Evolutionary conservation across 225 moss, liverwort and hornwort genomes (phyloP), one percentile per base, ranked within the genome.

Genomic region (Sphagnum contortum): DNA sequence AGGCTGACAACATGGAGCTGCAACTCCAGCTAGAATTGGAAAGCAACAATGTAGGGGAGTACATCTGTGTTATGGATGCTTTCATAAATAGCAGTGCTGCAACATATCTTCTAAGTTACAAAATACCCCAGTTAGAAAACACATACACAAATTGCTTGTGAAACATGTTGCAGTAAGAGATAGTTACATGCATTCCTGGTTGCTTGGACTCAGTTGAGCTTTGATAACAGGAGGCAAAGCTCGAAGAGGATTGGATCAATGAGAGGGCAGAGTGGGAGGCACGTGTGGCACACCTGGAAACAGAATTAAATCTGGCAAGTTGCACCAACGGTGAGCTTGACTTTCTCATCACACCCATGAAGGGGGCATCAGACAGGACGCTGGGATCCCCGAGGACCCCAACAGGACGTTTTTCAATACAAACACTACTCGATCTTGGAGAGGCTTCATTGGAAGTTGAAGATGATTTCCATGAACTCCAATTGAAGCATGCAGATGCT

Each of bases 391-490:
- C 74, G 48, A 62, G 74, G 49, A 53, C 73, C 58, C 63, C 82
- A 48, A 72, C 74, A 62, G 72, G 76, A 7, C 71, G 73, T n/a
- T 29, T 29, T 29, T 79, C 82, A 6, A 70, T 86, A 63, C 86
- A 86, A 72, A 77, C 79, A 45, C 67, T 86, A 44, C 82, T 86
- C 49, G 86, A 86, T 54, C 75, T 86, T 71, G 86, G 86, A 69
- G 86, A 86, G 64, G 86, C 86, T 68, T 86, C 86, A 6, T 59
- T 86, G 68, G 82, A 79, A 60, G 77, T 76, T 55, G 86, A 82
- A 67, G 86, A 79, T 50, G 86, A 82, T 44, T 62, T 82, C 57
- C 66, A 79, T 64, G 78, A 81, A 61, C 70, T 81, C 3, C 74
- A 77, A 61, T 14, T 70, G 61, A 79, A 73, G 57, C 72, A 79